Evolutionary conservation across 2,329 filamentous ascomycete genomes (phyloP).

Genomic region (Tolypocladium inflatum): DNA sequence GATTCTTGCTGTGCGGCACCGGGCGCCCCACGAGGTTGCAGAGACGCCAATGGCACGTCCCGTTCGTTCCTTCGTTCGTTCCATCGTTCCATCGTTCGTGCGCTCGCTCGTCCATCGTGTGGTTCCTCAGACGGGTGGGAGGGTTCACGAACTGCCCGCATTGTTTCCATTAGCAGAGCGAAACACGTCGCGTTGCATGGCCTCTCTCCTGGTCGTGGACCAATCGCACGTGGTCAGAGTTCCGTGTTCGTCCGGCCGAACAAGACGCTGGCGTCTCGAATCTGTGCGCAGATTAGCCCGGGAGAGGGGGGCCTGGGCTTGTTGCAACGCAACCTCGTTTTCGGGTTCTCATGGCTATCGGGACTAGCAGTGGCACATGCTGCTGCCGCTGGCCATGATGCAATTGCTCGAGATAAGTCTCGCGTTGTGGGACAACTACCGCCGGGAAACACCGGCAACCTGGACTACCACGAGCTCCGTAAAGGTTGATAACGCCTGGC

Average conservation of each 20-base stretch:
- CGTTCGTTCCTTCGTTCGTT: not conserved
- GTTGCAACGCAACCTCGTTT: not conserved
- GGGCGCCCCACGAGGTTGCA: not conserved
- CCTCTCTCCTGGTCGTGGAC: not conserved
- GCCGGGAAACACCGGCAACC: not conserved
- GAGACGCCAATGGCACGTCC: not conserved
- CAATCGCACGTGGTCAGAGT: not conserved
- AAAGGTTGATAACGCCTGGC: not conserved
- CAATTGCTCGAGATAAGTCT: not conserved
- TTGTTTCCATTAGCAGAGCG: not conserved
- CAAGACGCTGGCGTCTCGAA: not conserved
- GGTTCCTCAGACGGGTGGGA: not conserved
- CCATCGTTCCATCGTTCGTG: not conserved
- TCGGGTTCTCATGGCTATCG: not conserved
- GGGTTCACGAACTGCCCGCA: not conserved
- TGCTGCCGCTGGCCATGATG: not conserved
- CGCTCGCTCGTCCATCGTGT: not conserved
- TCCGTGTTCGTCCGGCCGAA: not conserved
- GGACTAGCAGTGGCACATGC: not conserved
- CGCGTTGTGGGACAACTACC: not conserved
- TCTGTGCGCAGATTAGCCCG: not conserved
- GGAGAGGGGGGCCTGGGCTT: not conserved
- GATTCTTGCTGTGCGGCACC: not conserved
- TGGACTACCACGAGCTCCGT: not conserved
- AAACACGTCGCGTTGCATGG: not conserved